These are phyloP conservation scores for Penicillium soppii DNA, from an alignment of 495 filamentous ascomycete species.

Conservation along the genomic window DNA sequence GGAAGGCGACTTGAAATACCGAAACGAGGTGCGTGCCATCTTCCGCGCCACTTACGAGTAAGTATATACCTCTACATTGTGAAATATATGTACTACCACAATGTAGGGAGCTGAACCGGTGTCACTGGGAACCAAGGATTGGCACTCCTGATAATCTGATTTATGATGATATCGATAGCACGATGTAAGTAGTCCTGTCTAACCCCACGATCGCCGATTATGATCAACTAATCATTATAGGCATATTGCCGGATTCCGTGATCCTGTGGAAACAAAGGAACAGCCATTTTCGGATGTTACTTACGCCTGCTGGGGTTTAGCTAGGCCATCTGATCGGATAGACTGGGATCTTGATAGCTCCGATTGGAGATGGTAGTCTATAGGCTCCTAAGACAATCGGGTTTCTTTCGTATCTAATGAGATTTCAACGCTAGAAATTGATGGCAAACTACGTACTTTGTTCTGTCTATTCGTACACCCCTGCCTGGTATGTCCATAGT, in stretches of 20 bases:
- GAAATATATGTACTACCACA: background rate
- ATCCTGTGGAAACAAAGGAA: background rate
- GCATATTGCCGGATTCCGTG: slow-evolving; percentile 1
- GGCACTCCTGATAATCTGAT: background rate
- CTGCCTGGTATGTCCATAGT: too few species aligned
- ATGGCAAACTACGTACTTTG: too few species aligned
- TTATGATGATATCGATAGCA: background rate
- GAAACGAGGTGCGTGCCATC: background rate
- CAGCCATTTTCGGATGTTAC: slow-evolving; percentile 1
- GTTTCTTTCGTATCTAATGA: too few species aligned
- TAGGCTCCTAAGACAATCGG: too few species aligned
- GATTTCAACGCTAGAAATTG: too few species aligned
- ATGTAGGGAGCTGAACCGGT: slow-evolving; percentile 2
- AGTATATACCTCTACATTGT: background rate
- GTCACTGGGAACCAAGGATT: background rate
- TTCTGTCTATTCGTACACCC: too few species aligned
- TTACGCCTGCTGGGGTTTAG: slow-evolving; percentile 1
- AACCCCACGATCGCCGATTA: background rate
- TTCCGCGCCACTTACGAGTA: background rate
- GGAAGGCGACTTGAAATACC: slow-evolving; percentile 2
- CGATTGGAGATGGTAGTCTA: slow-evolving; percentile 1
- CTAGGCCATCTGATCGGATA: slow-evolving; percentile 2
- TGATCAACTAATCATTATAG: background rate
- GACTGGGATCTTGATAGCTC: slow-evolving; percentile 1
- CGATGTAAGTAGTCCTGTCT: background rate